Base-by-base conservation (phyloP, 73 alveolate species). In the Paramecium sexaurelia region DNA sequence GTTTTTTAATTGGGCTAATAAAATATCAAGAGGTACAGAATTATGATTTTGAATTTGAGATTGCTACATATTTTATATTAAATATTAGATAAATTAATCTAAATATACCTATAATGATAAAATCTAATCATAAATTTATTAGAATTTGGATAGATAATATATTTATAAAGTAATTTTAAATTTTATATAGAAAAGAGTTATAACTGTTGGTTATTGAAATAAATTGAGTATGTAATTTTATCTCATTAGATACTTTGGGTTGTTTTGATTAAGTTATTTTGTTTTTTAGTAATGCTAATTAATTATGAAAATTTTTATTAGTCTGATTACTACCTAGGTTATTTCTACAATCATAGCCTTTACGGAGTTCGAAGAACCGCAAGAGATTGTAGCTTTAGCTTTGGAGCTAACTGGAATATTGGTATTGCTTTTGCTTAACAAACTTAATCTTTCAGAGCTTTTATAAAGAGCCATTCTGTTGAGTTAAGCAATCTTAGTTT, bases 1-100 rank as follows among this genome's bases (percentile, higher is more conserved):
- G 10, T 45, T 45, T 24, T 78, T 78, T n/a, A 78, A 19, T 78
- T 78, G n/a, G 10, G 90, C 90, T 13, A 78, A 61, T 13, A 78
- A 78, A 9, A 78, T 78, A 43, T 78, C 90, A 6, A 78, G 40
- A 10, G 90, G 90, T 3, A 78, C 56, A 4, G 51, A 7, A 27
- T 71, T 6, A 27, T 20, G 39, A 27, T 2, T 19, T 8, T 61
- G 26, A 9, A 26, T 26, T 61, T 61, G 26, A 6, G 6, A 27
- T 61, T 61, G n/a, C 11, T 61, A 29, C 83, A 61, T n/a, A n/a
- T 61, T 61, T 29, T 61, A 29, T 61, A 61, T 51, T 51, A 51
- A 51, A 17, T 51, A 51, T n/a, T 51, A n/a, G 29, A 51, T 1
- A 51, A 15, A 43, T 17, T 45, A 51, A 35, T 35, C 41, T 35